Conservation (phyloP, 108 stramenopile species). For the Cylindrotheca closterium region DNA sequence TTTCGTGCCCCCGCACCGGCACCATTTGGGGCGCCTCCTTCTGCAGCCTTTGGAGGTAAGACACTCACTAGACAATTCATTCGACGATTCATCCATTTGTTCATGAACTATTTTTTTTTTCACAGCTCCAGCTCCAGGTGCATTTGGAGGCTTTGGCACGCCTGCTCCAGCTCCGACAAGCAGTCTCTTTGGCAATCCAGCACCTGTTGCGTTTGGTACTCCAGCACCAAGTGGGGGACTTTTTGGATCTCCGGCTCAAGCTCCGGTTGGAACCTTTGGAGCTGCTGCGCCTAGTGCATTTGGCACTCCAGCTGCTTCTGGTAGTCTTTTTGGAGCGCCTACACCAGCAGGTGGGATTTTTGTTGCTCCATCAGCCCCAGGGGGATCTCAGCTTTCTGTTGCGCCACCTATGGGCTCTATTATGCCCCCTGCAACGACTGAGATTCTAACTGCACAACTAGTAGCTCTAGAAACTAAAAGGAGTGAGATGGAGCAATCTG, state of each 20-base stretch:
- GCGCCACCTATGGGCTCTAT: conserved; percentile 32
- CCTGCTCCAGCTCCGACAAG: conserved; percentile 39
- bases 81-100: too few relatives aligned
- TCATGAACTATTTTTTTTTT: conserved; percentile 4
- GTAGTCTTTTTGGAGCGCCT: conserved; percentile 49
- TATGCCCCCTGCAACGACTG: conserved; percentile 68
- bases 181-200: conserved; percentile 69
- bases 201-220: conserved; percentile 54
- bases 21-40: conserved; percentile 65
- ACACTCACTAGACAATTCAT: too few relatives aligned
- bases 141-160: conserved; percentile 37
- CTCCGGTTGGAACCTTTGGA: conserved; percentile 59
- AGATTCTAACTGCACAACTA: conserved; percentile 68
- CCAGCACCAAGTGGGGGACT: conserved; percentile 39
- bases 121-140: conserved; percentile 15
- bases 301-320: conserved; percentile 45
- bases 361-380: conserved; percentile 39
- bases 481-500: conserved; percentile 69
- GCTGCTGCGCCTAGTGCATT: conserved; percentile 60
- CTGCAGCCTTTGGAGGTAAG: conserved; percentile 20
- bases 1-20: conserved; percentile 68
- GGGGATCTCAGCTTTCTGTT: conserved; percentile 8
- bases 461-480: conserved; percentile 73
- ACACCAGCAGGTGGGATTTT: conserved; percentile 46
- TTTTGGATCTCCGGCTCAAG: conserved; percentile 44